Evolutionary conservation across 2,329 filamentous ascomycete species (phyloP), one percentile per base, ranked within the genome.

Genomic region (Aureobasidium sp.): DNA sequence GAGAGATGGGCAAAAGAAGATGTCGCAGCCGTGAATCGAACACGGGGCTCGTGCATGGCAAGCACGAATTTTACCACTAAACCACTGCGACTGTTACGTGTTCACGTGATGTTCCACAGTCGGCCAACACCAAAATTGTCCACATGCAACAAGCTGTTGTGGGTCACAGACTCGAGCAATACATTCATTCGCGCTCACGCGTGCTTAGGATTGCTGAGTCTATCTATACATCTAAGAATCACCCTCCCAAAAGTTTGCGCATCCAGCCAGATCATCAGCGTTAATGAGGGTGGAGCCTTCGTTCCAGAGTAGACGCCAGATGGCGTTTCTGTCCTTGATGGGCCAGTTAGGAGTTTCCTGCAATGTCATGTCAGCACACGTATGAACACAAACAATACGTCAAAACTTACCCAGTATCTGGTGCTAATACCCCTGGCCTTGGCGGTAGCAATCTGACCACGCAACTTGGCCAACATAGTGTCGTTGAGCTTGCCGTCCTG

Each of bases 221-320:
- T 49, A 34, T 15, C 30, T 21, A 6, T 9, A 11, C 11, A 21
- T 27, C 30, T 49, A 49, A 7, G n/a, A 34, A 4, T 49, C 47
- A 8, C 47, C 47, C 9, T 49, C 30, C 57, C 57, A 60, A 29
- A 50, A 60, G 47, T 60, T 60, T 16, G 57, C 57, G 16, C 10
- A n/a, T 25, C 72, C 84, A 63, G 79, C 75, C 55, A 87, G 65
- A 73, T 88, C 85, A 76, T 88, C 85, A 0, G 82, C 84, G 70
- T 87, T 87, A 55, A 88, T 67, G 62, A 88, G 69, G 62, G 81
- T 81, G n/a, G 84, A 83, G 0, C 83, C 84, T 62, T 82, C 82
- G 55, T 79, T 75, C 65, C 80, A 76, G 63, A 88, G 70, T 5
- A 75, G 77, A 65, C 78, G 74, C 85, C 86, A 88, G 5, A 86